Evolutionary conservation across 495 filamentous ascomycete species (phyloP).

Genomic region (Apodospora peruviana): DNA sequence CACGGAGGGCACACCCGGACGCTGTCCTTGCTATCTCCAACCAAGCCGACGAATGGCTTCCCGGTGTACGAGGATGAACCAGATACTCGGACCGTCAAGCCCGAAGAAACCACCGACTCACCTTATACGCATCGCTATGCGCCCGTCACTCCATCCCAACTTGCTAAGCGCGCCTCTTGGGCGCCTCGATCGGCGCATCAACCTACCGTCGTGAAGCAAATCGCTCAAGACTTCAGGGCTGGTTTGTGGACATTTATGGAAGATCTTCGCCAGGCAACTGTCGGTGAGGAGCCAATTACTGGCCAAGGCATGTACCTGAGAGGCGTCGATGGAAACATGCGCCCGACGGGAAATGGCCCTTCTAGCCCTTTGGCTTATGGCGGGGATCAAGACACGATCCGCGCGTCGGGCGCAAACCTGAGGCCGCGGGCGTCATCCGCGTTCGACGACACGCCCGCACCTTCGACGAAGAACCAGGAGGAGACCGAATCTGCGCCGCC

Average conservation of each 20-base stretch:
- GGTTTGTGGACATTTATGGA: conserved; percentile 97
- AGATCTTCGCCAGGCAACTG: conserved; percentile 88
- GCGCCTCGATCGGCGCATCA: conserved; percentile 33
- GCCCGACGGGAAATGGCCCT: conserved; percentile 28
- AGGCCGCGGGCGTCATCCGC: conserved; percentile 13
- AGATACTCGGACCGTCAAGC: conserved; percentile 2
- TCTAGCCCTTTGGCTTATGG: conserved; percentile 7
- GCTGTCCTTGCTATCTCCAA: conserved; percentile 78
- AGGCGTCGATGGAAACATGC: conserved; percentile 30
- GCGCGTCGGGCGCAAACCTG: conserved; percentile 20
- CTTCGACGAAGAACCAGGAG: not conserved
- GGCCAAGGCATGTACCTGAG: conserved; percentile 42
- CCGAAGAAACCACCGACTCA: conserved; percentile 13
- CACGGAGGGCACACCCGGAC: conserved; percentile 63
- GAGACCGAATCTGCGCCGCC: conserved; percentile 2
- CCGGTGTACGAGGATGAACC: conserved; percentile 21
- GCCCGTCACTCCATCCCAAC: conserved; percentile 11
- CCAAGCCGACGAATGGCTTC: conserved; percentile 23
- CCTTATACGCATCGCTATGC: conserved; percentile 14
- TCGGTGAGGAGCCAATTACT: conserved; percentile 81
- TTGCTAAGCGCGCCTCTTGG: conserved; percentile 45
- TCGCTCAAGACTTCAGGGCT: conserved; percentile 82
- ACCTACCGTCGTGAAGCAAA: conserved; percentile 57
- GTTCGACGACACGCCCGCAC: conserved; percentile 19
- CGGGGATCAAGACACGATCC: conserved; percentile 31